These are phyloP conservation scores for Antitrichia curtipendula DNA, from an alignment of 225 moss, liverwort and hornwort genomes.

Conservation along the genomic window DNA sequence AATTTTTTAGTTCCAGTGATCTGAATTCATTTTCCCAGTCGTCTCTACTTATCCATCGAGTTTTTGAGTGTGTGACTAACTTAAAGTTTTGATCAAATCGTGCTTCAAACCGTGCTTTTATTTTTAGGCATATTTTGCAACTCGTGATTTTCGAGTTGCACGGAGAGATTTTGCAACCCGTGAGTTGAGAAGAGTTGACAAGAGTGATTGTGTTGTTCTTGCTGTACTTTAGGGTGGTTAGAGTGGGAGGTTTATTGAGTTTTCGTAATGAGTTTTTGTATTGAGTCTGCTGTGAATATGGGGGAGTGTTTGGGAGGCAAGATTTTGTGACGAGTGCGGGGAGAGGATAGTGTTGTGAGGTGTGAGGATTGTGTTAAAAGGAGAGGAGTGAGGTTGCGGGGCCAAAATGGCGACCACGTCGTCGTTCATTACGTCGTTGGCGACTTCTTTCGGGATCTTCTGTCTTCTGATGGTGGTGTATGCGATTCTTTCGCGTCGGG, in stretches of 20 bases:
- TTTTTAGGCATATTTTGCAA: not conserved
- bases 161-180: not conserved
- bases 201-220: not conserved
- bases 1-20: not conserved
- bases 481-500: conserved; percentile 28
- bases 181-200: not conserved
- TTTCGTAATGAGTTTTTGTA: not conserved
- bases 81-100: too few species aligned
- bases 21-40: too few species aligned
- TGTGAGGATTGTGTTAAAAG: not conserved
- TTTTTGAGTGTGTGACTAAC: not conserved
- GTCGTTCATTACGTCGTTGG: conserved; percentile 59
- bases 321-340: not conserved
- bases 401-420: conserved; percentile 37
- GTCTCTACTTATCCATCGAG: not conserved
- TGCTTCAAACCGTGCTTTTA: too few species aligned
- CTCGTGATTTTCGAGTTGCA: not conserved
- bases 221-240: not conserved
- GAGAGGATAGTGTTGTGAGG: not conserved
- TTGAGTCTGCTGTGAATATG: not conserved
- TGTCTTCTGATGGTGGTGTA: conserved; percentile 22
- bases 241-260: not conserved
- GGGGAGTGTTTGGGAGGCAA: not conserved
- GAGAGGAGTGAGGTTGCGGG: not conserved
- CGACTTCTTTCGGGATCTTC: conserved; percentile 39